phyloP scores from a whole-genome alignment of 192 early-diverging fungal genomes.

The Funneliformis geosporum region DNA sequence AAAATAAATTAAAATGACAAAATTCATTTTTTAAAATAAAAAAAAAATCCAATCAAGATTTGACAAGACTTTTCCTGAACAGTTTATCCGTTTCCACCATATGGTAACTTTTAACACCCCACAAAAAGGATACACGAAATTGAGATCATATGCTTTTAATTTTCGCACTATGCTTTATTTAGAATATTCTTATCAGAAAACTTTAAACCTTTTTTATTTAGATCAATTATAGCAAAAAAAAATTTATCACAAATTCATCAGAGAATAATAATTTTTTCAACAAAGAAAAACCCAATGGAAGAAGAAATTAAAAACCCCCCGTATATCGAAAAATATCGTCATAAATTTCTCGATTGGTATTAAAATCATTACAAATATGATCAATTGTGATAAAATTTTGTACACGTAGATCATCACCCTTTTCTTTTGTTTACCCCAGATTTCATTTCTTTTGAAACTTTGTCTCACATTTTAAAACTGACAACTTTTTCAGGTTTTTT shows the following conservation, averaged over 20 bases:
- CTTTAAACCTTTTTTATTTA: neutral
- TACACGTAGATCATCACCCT: neutral
- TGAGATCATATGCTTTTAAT: neutral
- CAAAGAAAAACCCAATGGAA: no score
- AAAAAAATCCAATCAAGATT: neutral
- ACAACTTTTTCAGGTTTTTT: neutral
- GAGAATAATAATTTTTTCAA: no score
- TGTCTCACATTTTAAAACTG: neutral
- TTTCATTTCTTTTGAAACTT: neutral
- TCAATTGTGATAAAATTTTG: neutral
- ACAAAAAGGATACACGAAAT: neutral
- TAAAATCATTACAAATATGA: no score
- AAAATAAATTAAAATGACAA: neutral
- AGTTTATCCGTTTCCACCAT: neutral
- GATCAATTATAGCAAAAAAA: neutral
- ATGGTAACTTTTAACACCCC: neutral
- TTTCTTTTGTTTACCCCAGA: neutral
- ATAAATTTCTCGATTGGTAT: no score
- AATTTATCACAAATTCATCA: neutral
- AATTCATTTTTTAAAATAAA: neutral
- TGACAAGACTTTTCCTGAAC: conserved; percentile 1
- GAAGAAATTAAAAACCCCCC: no score
- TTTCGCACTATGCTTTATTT: neutral
- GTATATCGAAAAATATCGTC: no score
- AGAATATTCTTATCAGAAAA: neutral